phyloP scores from a whole-genome alignment of 148 eudicot genomes.

The Amaranthus palmeri region DNA sequence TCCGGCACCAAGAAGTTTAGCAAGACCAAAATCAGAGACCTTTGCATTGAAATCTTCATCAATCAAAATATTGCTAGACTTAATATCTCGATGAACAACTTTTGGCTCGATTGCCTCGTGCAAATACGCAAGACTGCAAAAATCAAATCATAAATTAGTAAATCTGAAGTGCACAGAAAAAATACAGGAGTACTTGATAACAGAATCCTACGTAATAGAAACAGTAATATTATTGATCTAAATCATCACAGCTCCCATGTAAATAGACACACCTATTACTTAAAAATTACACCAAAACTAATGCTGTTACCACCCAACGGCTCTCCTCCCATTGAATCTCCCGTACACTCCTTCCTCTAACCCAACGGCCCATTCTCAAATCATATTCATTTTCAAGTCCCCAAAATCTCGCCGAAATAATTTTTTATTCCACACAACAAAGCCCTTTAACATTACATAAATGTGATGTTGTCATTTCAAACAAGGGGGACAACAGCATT shows the following conservation, averaged over 20 bases:
- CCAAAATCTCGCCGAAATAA: too few relatives aligned
- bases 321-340: too few relatives aligned
- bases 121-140: slow-evolving; percentile 62
- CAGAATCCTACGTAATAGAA: not conserved
- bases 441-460: too few relatives aligned
- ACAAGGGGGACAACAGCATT: too few relatives aligned
- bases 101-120: slow-evolving; percentile 83
- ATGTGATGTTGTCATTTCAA: too few relatives aligned
- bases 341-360: too few relatives aligned
- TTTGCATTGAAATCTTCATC: slow-evolving; percentile 61
- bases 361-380: too few relatives aligned
- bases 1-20: slow-evolving; percentile 73
- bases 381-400: too few relatives aligned
- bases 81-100: slow-evolving; percentile 76
- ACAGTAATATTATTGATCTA: not conserved
- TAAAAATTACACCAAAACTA: not conserved
- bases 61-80: slow-evolving; percentile 74
- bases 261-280: not conserved
- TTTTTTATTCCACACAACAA: too few relatives aligned
- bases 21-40: slow-evolving; percentile 75
- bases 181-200: not conserved
- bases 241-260: not conserved
- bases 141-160: not conserved
- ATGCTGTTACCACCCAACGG: too few relatives aligned
- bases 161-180: not conserved